phyloP scores from a whole-genome alignment of 345 rosid species.

The Eucalyptus fibrosa region DNA sequence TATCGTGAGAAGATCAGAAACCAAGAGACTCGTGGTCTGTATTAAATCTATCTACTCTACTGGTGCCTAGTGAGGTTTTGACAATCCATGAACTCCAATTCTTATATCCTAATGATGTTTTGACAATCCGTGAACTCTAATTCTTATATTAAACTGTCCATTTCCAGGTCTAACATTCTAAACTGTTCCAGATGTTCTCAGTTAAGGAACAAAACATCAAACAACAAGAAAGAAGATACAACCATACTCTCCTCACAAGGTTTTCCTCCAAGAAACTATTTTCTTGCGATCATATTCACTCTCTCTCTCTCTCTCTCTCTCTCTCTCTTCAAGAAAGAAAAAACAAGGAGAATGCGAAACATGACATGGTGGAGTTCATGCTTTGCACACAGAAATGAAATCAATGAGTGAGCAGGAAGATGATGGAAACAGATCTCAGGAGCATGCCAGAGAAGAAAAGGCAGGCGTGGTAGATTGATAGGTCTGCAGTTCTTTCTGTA shows the following conservation, averaged over 20 bases:
- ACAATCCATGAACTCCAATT: neutral
- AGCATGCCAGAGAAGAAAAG: neutral
- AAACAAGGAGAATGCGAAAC: neutral
- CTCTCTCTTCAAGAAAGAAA: neutral
- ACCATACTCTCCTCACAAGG: neutral
- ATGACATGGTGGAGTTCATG: neutral
- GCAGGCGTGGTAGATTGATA: neutral
- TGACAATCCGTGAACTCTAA: neutral
- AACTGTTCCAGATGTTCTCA: neutral
- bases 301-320: neutral
- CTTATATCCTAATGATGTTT: neutral
- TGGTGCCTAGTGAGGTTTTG: neutral
- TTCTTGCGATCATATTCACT: neutral
- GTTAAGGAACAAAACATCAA: neutral
- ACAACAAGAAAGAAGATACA: neutral
- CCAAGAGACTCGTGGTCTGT: neutral
- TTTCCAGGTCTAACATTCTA: neutral
- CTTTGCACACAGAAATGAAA: neutral
- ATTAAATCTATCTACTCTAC: neutral
- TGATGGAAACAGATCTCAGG: neutral
- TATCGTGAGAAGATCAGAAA: neutral
- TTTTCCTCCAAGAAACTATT: neutral
- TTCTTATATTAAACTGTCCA: neutral
- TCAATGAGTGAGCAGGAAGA: neutral
- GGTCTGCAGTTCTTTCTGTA: neutral